Base-by-base conservation (phyloP, 495 filamentous ascomycete species). In the Pseudevernia furfuracea region DNA sequence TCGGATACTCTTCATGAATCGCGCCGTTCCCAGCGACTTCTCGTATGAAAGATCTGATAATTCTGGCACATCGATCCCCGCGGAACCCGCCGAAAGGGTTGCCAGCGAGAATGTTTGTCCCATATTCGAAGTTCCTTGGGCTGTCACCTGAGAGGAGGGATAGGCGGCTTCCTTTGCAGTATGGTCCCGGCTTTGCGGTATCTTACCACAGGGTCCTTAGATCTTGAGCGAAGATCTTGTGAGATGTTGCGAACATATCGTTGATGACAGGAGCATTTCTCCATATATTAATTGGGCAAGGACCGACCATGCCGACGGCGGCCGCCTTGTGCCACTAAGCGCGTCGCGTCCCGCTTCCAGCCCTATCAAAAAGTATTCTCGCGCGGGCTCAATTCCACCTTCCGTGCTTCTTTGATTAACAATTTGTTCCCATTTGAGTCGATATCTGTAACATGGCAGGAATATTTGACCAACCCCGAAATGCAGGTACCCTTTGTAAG, bases 1-100 rank as follows among this genome's bases (percentile, higher is more conserved):
- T 65, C 92, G 84, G 67, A 97, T 92, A 67, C 88, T 93, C 76
- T 97, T 97, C 86, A 97, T 93, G 71, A 99, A 97, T 37, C 94
- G 84, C n/a, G 91, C 92, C 62, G 86, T 88, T 56, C 94, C 95
- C 71, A 97, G 86, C 21, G 91, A 89, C 75, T 88, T 92, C 75
- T 99, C 94, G 80, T 96, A 96, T 37, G 84, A 81, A 67, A 97
- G 74, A 71, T 97, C 92, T 48, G 87, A 82, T 46, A 97, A 84
- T 80, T 97, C 95, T 44, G 92, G 88, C 25, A 95, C 86, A 75
- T 97, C 94, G 75, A 97, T 96, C 67, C 89, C 89, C 58, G 92
- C 91, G 61, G 90, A 86, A 73, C 92, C 93, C 63, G 91, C 89
- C 41, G 92, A 91, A 64, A 95, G 87, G 64, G 92, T 89, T 34